Percentiles rank a stretch among this genome's conserved stretches.
Evolutionary conservation across 164 flowering plant species (phyloP).

Genomic region (Tinospora cordifolia): DNA sequence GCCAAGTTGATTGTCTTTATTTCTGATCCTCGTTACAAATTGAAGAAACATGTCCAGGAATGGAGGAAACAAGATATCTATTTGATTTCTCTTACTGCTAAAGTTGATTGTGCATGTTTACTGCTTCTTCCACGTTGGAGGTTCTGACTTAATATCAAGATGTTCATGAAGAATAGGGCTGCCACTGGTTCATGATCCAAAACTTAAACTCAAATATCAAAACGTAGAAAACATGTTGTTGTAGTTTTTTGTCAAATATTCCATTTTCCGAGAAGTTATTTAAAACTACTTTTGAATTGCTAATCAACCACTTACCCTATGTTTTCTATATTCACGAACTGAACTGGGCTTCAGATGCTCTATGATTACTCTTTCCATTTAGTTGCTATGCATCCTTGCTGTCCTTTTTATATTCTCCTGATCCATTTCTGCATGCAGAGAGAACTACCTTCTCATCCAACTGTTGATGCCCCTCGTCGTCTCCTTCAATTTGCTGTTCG

Average conservation of each 20-base stretch:
- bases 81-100: neutral
- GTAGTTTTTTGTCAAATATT: too few relatives aligned
- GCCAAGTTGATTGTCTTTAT: too few relatives aligned
- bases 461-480: slow-evolving; percentile 55
- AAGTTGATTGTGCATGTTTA: neutral
- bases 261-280: too few relatives aligned
- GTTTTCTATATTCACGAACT: too few relatives aligned
- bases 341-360: too few relatives aligned
- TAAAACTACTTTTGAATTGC: too few relatives aligned
- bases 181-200: too few relatives aligned
- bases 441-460: slow-evolving; percentile 34
- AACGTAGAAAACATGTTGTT: too few relatives aligned
- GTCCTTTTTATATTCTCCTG: neutral
- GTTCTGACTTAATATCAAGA: neutral
- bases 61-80: neutral
- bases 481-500: slow-evolving; percentile 91
- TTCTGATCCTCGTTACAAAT: neutral
- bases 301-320: too few relatives aligned
- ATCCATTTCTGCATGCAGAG: slow-evolving; percentile 31
- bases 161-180: neutral
- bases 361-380: too few relatives aligned
- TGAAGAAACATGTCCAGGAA: neutral
- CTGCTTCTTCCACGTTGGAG: neutral
- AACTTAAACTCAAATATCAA: too few relatives aligned
- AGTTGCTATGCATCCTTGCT: neutral